Base-by-base conservation (phyloP, 495 filamentous ascomycete genomes). In the Rostrohypoxylon terebratum region DNA sequence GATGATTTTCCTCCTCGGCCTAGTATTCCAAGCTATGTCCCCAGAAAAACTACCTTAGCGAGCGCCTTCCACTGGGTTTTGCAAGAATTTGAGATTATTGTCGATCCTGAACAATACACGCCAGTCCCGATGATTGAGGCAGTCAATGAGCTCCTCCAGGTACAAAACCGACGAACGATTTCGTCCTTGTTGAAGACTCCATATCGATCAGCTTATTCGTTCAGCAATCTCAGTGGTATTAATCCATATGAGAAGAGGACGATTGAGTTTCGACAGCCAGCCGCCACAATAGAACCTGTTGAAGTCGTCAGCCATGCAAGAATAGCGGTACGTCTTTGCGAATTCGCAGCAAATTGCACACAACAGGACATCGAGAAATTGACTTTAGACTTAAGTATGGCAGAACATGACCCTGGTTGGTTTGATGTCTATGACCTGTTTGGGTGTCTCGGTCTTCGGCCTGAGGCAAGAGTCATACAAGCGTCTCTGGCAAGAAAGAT, bases 381-480 rank as follows among this genome's bases (percentile, higher is more conserved):
- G 0, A 33, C 63, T 1, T 5, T 55, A 0, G 72, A 77, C n/a
- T 69, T 33, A 2, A 9, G 10, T 0, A n/a, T 7, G 1, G 69
- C 54, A 9, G 75, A 75, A 14, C 0, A 11, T 1, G 0, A 70
- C 13, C 66, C 72, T 1, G 0, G 11, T 3, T 73, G 54, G 54
- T 75, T 28, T 16, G 72, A 77, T 23, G 40, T 73, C 1, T 77
- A 75, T 16, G 72, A 77, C 28, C 16, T 77, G 0, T n/a, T 77
- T 0, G 8, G 33, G 11, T 66, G 73, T 0, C 34, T 77, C 0
- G 63, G 11, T 0, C 55, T 77, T 0, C 31, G 8, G 0, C 54
- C 63, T 0, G 75, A 77, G 42, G 75, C 75, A 10, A 68, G 33
- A 33, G 14, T 73, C 11, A 4, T 77, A 0, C 63, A 74, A 6